Base-by-base conservation (phyloP, 2,329 filamentous ascomycete genomes). In the Paecilomyces formosus region DNA sequence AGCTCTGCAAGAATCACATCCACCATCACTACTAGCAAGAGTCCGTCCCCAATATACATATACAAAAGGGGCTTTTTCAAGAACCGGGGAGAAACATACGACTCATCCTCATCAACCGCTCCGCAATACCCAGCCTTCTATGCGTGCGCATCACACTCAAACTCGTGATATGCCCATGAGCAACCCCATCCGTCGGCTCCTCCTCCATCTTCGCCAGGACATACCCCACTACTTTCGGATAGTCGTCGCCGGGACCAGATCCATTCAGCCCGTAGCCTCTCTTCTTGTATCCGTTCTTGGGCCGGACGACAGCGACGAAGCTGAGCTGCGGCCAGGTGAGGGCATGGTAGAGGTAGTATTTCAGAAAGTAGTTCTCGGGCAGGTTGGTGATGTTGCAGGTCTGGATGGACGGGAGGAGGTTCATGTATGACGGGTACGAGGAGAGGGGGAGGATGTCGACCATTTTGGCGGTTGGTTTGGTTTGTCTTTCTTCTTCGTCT, bases 131-230 rank as follows among this genome's bases (percentile, higher is more conserved):
- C 60, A 99, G 76, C 57, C 93, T 79, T 60, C 94, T 81, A 77
- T 99, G 94, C 65, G 94, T 99, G 64, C 94, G 83, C 94, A 97
- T 99, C 51, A 99, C 94, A 70, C 88, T 92, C 70, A 99, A 76
- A 66, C 88, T 92, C 53, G 94, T 99, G 71, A 99, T 97, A 79
- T 99, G 94, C 15, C 94, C 94, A 77, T 97, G 94, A 67, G 88
- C 89, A 49, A 97, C 80, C 59, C 92, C 92, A 74, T 97, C 93
- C 60, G 88, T 72, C 7, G 94, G 93, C 75, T 97, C 94, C 80
- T 99, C 94, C 77, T 99, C 94, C 92, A 99, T 99, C 83, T 99
- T 99, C 55, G 94, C 94, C 26, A 99, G 86, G n/a, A 99, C 94
- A 73, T 99, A 99, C 68, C 94, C 94, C 24, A 99, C 94, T 61